These are phyloP conservation scores for Rutstroemia sp. DNA, from an alignment of 2,329 filamentous ascomycete species.

Conservation along the genomic window DNA sequence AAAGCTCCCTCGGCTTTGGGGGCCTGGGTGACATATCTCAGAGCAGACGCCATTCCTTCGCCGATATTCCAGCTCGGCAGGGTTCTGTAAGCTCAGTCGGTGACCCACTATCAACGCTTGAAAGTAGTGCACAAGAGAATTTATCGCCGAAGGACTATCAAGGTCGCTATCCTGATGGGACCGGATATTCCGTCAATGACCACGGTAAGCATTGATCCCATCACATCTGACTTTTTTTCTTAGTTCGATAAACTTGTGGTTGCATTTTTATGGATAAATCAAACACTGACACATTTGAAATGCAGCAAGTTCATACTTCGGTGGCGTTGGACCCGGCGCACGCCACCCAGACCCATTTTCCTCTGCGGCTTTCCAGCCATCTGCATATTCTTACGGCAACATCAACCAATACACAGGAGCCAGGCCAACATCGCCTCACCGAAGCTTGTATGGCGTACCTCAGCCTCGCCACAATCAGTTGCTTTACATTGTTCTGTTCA, in stretches of 20 bases:
- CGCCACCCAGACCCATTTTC: constrained; percentile 20
- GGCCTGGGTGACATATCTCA: constrained; percentile 56
- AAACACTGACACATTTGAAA: constrained; percentile 16
- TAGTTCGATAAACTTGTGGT: neutral
- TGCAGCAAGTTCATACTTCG: constrained; percentile 29
- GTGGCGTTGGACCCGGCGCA: constrained; percentile 20
- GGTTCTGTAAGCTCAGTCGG: constrained; percentile 54
- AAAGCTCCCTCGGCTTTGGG: constrained; percentile 61
- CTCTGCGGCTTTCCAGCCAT: constrained; percentile 12
- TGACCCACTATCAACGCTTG: constrained; percentile 38
- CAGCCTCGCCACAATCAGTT: constrained; percentile 60
- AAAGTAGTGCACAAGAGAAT: constrained; percentile 23
- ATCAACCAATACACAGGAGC: constrained; percentile 21
- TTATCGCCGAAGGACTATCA: constrained; percentile 25
- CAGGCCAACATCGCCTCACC: constrained; percentile 53
- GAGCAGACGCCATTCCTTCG: constrained; percentile 75
- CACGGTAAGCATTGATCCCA: constrained; percentile 26
- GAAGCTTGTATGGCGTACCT: constrained; percentile 52
- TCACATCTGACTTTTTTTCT: too few species aligned
- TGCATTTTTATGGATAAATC: constrained; percentile 5
- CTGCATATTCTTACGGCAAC: constrained; percentile 22
- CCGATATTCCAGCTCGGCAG: constrained; percentile 57
- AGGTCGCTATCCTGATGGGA: constrained; percentile 25
- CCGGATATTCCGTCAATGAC: constrained; percentile 26
- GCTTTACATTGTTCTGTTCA: constrained; percentile 90